phyloP scores from a whole-genome alignment of 306 rosid species.

The Datisca glomerata region DNA sequence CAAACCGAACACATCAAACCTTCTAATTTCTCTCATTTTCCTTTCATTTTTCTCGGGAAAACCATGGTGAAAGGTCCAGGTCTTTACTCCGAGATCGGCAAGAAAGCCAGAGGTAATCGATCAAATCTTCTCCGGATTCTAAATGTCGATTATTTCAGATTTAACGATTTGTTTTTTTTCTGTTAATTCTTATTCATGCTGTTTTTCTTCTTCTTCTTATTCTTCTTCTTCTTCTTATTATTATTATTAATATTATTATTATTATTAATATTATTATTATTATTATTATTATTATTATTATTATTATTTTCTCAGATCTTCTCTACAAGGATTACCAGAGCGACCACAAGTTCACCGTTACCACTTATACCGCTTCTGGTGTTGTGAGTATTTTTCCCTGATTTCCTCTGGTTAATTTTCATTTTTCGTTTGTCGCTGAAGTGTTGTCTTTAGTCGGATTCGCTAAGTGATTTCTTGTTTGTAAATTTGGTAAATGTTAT shows the following conservation, averaged over 20 bases:
- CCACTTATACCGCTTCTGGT: conserved; percentile 60
- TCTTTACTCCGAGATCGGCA: conserved; percentile 84
- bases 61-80: conserved; percentile 96
- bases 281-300: not conserved
- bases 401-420: not conserved
- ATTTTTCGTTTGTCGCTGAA: not conserved
- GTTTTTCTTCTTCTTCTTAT: no score
- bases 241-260: no score
- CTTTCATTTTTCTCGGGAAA: conserved; percentile 23
- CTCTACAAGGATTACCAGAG: conserved; percentile 82
- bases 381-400: conserved; percentile 34
- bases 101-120: conserved; percentile 67
- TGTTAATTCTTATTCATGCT: not conserved
- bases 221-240: no score
- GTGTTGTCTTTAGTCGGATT: not conserved
- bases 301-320: conserved; percentile 38
- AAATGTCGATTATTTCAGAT: no score
- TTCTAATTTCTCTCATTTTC: conserved; percentile 7
- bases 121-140: no score
- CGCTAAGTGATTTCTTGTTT: not conserved
- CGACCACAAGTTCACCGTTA: conserved; percentile 87
- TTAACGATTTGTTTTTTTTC: not conserved
- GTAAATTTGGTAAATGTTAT: no score
- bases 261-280: not conserved
- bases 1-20: not conserved